Conservation (phyloP, 805 yeast species). For the Huiozyma naganishii region DNA sequence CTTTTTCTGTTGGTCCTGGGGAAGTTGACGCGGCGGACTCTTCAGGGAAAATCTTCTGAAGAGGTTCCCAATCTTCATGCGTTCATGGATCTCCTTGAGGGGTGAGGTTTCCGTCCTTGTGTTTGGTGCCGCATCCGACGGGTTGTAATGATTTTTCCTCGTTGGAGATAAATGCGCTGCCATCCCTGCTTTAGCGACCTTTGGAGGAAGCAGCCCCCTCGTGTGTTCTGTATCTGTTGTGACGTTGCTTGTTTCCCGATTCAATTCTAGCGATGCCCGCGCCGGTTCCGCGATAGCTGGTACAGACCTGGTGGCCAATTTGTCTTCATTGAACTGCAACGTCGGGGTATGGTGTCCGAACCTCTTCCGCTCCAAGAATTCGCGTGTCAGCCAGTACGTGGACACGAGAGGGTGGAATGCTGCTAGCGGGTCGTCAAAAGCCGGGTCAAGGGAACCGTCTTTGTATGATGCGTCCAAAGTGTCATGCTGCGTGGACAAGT, state of each 20-base stretch:
- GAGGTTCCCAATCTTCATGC: slow-evolving; percentile 4
- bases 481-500: slow-evolving; percentile 8
- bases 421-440: slow-evolving; percentile 57
- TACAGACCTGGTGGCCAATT: background rate
- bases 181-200: background rate
- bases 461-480: background rate
- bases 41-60: slow-evolving; percentile 7
- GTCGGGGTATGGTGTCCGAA: background rate
- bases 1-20: background rate
- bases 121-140: slow-evolving; percentile 1
- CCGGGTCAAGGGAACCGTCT: slow-evolving; percentile 2
- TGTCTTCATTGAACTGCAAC: background rate
- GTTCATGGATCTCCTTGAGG: background rate
- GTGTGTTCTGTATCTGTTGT: background rate
- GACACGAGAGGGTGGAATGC: slow-evolving; percentile 86
- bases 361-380: slow-evolving; percentile 43
- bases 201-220: slow-evolving; percentile 1
- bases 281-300: background rate
- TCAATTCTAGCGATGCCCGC: background rate
- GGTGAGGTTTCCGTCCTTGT: background rate
- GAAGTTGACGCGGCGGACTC: slow-evolving; percentile 1
- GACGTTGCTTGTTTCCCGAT: background rate
- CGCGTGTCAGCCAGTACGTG: slow-evolving; percentile 78
- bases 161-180: slow-evolving; percentile 37
- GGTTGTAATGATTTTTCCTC: slow-evolving; percentile 15